phyloP scores from a whole-genome alignment of 2,329 filamentous ascomycete species.

The Sclerotinia sclerotiorum region DNA sequence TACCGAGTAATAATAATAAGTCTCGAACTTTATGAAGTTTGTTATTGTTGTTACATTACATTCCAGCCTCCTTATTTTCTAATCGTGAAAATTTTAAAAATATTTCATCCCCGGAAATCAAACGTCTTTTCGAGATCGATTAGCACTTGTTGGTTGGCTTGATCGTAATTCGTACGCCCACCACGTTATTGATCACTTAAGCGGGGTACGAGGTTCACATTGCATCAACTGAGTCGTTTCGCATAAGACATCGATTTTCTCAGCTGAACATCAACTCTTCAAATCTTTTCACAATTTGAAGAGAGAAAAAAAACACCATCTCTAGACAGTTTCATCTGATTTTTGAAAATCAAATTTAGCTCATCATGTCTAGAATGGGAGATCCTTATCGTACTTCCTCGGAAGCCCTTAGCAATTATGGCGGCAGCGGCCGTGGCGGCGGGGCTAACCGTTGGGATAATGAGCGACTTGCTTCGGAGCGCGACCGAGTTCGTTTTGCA shows the following conservation, averaged over 20 bases:
- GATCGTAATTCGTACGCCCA: neutral
- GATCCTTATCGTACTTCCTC: constrained; percentile 40
- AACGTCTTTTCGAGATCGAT: neutral
- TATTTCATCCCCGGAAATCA: neutral
- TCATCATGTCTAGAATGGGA: constrained; percentile 31
- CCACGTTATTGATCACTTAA: constrained; percentile 9
- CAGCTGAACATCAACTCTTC: constrained; percentile 19
- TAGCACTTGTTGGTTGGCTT: neutral
- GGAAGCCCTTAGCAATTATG: constrained; percentile 42
- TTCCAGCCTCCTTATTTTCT: constrained; percentile 20
- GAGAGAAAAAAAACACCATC: neutral
- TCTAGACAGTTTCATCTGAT: neutral
- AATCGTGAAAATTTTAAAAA: constrained; percentile 3
- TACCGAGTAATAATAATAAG: neutral
- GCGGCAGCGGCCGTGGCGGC: constrained; percentile 33
- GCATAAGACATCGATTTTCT: constrained; percentile 10
- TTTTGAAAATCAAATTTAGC: neutral
- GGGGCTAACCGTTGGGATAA: constrained; percentile 51
- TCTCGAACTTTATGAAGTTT: neutral
- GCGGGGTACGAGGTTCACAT: constrained; percentile 5
- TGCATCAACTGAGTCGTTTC: neutral
- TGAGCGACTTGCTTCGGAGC: constrained; percentile 51
- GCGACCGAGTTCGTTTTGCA: constrained; percentile 46
- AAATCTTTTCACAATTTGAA: neutral
- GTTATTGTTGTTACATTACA: neutral